Evolutionary conservation across 176 grass and related monocot species (phyloP).

Genomic region (Miscanthus lutarioriparius): DNA sequence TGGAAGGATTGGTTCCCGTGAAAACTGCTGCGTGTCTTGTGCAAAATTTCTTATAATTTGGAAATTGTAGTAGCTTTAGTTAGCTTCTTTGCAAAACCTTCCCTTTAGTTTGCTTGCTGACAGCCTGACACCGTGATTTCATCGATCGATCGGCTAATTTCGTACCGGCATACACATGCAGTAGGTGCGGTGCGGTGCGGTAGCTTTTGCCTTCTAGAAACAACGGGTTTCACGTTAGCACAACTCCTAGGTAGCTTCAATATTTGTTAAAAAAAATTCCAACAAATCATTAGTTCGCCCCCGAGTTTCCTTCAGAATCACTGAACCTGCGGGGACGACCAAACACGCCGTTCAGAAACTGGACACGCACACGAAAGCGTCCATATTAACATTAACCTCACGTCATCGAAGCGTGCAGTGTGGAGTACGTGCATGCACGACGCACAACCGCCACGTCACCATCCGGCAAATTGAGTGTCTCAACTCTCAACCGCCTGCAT

Average conservation of each 20-base stretch:
- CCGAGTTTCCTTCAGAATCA: constrained; percentile 1
- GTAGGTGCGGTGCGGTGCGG: too few relatives aligned
- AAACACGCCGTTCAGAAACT: background rate
- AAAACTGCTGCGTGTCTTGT: background rate
- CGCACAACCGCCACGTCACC: background rate
- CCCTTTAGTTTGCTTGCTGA: too few relatives aligned
- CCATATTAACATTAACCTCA: background rate
- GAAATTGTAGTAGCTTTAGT: too few relatives aligned
- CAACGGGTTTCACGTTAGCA: background rate
- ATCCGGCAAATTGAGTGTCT: background rate
- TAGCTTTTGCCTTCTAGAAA: background rate
- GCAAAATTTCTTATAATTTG: background rate
- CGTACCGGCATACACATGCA: background rate
- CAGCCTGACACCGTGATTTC: background rate
- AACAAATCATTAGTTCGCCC: background rate
- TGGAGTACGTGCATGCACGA: constrained; percentile 26
- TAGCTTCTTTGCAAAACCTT: too few relatives aligned
- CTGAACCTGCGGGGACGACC: background rate
- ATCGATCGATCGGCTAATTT: background rate
- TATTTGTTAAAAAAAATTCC: too few relatives aligned
- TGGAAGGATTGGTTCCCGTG: background rate
- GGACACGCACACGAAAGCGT: background rate
- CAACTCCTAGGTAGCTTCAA: background rate
- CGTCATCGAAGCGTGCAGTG: constrained; percentile 18
- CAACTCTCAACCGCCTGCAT: background rate